Percentiles rank a stretch among this genome's conserved stretches.
Conservation (phyloP, 352 stramenopile genomes). For the Globisporangium recalcitrans region DNA sequence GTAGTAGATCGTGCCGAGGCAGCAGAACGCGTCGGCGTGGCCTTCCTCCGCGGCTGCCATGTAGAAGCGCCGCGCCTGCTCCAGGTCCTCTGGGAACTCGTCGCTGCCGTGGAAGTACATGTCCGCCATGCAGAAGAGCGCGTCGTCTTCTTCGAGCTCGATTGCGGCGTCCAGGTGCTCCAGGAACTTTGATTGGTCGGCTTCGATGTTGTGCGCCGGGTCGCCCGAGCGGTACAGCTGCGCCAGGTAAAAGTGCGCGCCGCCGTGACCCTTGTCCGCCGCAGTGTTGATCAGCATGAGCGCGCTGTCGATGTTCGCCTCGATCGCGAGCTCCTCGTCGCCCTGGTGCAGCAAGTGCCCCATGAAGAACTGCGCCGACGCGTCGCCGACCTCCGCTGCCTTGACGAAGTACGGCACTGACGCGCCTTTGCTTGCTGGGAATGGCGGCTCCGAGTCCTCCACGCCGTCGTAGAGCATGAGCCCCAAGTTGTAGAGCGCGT, state of each 20-base stretch:
- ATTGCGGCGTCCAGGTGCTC: slow-evolving; percentile 61
- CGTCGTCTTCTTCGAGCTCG: slow-evolving; percentile 56
- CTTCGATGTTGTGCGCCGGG: slow-evolving; percentile 32
- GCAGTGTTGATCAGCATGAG: slow-evolving; percentile 78
- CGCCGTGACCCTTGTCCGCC: slow-evolving; percentile 57
- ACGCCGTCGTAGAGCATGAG: slow-evolving; percentile 75
- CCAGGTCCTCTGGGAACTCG: slow-evolving; percentile 62
- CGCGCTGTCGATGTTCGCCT: slow-evolving; percentile 52
- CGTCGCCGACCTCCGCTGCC: slow-evolving; percentile 69
- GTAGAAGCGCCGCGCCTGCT: slow-evolving; percentile 71
- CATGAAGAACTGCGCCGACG: slow-evolving; percentile 85
- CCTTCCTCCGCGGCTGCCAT: slow-evolving; percentile 57
- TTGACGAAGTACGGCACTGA: slow-evolving; percentile 76
- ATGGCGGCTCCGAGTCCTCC: slow-evolving; percentile 62
- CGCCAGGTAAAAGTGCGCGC: slow-evolving; percentile 77
- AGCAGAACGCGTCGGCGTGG: slow-evolving; percentile 70
- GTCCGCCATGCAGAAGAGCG: slow-evolving; percentile 82
- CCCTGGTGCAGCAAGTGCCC: slow-evolving; percentile 75
- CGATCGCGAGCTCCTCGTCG: slow-evolving; percentile 62
- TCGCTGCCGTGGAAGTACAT: slow-evolving; percentile 84
- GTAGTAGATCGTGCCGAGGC: slow-evolving; percentile 78
- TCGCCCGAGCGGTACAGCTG: slow-evolving; percentile 86
- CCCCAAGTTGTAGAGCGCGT: slow-evolving; percentile 82
- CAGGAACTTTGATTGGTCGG: slow-evolving; percentile 55
- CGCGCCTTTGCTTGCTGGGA: slow-evolving; percentile 44